phyloP scores from a whole-genome alignment of 768 basidiomycete genomes.

The Trametes coccinea region DNA sequence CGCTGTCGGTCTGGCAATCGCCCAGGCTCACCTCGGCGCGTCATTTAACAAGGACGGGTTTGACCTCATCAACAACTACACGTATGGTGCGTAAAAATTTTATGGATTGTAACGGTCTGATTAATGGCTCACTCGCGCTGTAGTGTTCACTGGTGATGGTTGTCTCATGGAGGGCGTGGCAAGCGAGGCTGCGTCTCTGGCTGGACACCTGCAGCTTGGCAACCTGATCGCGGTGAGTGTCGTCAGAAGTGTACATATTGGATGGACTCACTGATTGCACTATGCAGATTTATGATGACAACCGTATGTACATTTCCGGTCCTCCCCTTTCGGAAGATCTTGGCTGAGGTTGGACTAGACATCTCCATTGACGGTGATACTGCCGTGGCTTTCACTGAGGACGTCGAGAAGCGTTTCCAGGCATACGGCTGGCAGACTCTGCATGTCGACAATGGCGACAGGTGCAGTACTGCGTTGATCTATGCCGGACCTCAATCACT shows the following conservation, averaged over 20 bases:
- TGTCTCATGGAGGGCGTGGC: conserved; percentile 97
- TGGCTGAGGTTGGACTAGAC: conserved; percentile 44
- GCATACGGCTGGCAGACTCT: conserved; percentile 95
- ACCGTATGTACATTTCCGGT: conserved; percentile 57
- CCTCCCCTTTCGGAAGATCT: background rate
- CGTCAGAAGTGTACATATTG: background rate
- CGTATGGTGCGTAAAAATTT: conserved; percentile 61
- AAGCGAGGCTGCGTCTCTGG: conserved; percentile 88
- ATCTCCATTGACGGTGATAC: conserved; percentile 98
- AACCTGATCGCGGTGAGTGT: conserved; percentile 84
- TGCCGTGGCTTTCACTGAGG: conserved; percentile 89
- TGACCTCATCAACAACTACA: conserved; percentile 81
- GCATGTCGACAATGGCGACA: conserved; percentile 77
- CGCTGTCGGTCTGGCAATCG: conserved; percentile 91
- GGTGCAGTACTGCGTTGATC: conserved; percentile 41
- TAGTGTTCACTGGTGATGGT: conserved; percentile 91
- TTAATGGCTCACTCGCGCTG: background rate
- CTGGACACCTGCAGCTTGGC: conserved; percentile 91
- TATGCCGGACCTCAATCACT: background rate
- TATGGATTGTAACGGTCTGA: no score
- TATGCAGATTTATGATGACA: conserved; percentile 87
- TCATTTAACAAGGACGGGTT: conserved; percentile 86
- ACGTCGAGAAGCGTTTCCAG: conserved; percentile 85
- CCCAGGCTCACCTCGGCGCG: conserved; percentile 88
- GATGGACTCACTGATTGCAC: background rate